Evolutionary conservation across 2,329 filamentous ascomycete genomes (phyloP).

Genomic region (Scedosporium boydii): DNA sequence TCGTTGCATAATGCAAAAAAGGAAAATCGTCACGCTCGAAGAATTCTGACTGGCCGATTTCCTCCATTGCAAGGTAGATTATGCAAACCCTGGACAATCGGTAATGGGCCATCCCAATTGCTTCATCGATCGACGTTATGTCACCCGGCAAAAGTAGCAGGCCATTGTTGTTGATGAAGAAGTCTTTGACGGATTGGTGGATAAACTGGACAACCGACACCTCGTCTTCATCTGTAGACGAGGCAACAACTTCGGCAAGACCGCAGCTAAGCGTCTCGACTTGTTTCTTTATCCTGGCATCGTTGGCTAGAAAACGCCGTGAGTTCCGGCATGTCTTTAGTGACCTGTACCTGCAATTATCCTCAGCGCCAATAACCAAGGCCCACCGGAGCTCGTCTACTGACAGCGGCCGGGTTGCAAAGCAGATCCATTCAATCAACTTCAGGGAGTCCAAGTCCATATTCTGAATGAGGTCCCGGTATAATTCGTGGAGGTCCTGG

Average conservation of each 20-base stretch:
- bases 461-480: constrained; percentile 12
- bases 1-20: neutral
- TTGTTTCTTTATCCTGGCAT: constrained; percentile 11
- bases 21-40: neutral
- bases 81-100: constrained; percentile 17
- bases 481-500: constrained; percentile 15
- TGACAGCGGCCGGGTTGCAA: constrained; percentile 15
- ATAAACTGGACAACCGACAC: constrained; percentile 21
- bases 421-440: constrained; percentile 24
- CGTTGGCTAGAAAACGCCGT: constrained; percentile 11
- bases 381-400: constrained; percentile 21
- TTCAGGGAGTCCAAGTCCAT: constrained; percentile 14
- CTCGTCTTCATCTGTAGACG: neutral
- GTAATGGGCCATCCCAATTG: constrained; percentile 10
- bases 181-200: constrained; percentile 24
- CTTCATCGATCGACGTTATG: constrained; percentile 6
- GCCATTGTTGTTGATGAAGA: constrained; percentile 16
- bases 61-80: constrained; percentile 15
- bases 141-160: constrained; percentile 10
- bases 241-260: constrained; percentile 16
- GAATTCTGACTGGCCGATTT: constrained; percentile 1
- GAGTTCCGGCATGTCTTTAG: constrained; percentile 12
- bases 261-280: constrained; percentile 17
- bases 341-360: constrained; percentile 12
- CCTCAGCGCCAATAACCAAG: constrained; percentile 14